Evolutionary conservation across 306 rosid species (phyloP).

Genomic region (Vachellia pachyceras): DNA sequence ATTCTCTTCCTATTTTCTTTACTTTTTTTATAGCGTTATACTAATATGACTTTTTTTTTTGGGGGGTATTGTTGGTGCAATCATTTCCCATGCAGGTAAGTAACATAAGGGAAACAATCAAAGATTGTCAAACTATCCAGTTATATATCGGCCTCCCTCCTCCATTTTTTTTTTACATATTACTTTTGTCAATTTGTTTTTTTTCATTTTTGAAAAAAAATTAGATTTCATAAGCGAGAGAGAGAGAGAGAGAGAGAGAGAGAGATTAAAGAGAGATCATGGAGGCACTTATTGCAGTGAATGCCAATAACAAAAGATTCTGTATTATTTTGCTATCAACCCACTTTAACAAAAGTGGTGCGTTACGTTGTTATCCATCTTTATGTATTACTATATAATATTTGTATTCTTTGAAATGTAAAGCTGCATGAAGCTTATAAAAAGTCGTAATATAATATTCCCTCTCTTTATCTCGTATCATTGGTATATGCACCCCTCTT

Average conservation of each 20-base stretch:
- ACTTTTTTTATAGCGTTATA: not conserved
- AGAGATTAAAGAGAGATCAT: slow-evolving; percentile 35
- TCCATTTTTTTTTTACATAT: not conserved
- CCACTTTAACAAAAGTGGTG: slow-evolving; percentile 45
- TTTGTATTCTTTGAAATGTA: slow-evolving; percentile 40
- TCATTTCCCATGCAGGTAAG: slow-evolving; percentile 69
- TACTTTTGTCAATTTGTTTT: slow-evolving; percentile 19
- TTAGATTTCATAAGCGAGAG: slow-evolving; percentile 21
- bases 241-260: not conserved
- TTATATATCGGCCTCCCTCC: slow-evolving; percentile 36
- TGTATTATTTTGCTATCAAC: slow-evolving; percentile 17
- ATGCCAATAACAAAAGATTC: slow-evolving; percentile 48
- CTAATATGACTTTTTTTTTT: not conserved
- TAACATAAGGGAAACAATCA: slow-evolving; percentile 35
- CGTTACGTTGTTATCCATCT: slow-evolving; percentile 3
- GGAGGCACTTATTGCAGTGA: slow-evolving; percentile 45
- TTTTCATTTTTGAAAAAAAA: slow-evolving; percentile 12
- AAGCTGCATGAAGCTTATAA: slow-evolving; percentile 30
- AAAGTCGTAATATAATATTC: not conserved
- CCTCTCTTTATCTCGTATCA: slow-evolving; percentile 11
- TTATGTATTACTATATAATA: slow-evolving; percentile 37
- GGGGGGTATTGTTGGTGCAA: not conserved
- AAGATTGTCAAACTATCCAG: slow-evolving; percentile 30
- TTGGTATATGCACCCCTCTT: slow-evolving; percentile 32
- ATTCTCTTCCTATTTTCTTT: not conserved